phyloP scores from a whole-genome alignment of 2,329 filamentous ascomycete species.

The Pezicula carpinea region DNA sequence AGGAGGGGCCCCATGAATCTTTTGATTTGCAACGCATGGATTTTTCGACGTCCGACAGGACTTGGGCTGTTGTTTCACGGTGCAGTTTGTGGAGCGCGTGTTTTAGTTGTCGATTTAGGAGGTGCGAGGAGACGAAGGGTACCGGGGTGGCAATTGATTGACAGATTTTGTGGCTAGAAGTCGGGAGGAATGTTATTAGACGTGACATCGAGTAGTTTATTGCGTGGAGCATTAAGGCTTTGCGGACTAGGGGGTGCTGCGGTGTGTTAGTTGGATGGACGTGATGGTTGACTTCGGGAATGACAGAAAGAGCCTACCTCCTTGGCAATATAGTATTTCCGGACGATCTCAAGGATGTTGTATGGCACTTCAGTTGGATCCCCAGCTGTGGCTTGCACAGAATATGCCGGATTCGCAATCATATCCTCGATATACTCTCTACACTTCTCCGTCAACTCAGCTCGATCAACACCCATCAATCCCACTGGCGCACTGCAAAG shows the following conservation, averaged over 20 bases:
- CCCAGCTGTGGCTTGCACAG: constrained; percentile 14
- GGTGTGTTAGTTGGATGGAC: background rate
- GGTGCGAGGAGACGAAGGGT: constrained; percentile 16
- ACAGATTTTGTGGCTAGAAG: constrained; percentile 6
- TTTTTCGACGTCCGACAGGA: constrained; percentile 18
- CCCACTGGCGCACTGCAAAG: constrained; percentile 18
- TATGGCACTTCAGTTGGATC: constrained; percentile 9
- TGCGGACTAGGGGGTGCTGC: constrained; percentile 12
- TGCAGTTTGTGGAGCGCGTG: constrained; percentile 18
- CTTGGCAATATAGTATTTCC: constrained; percentile 10
- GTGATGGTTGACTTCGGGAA: background rate
- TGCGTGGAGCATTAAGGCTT: constrained; percentile 19
- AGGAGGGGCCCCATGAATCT: constrained; percentile 20
- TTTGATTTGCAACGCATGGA: constrained; percentile 14
- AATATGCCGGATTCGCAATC: constrained; percentile 14
- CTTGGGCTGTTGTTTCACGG: constrained; percentile 11
- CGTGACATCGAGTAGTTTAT: constrained; percentile 22
- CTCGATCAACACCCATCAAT: constrained; percentile 9
- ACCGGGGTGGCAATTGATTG: constrained; percentile 1
- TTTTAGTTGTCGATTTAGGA: constrained; percentile 22
- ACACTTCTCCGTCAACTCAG: constrained; percentile 16
- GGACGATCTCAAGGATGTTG: constrained; percentile 11
- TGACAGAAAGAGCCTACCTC: constrained; percentile 8
- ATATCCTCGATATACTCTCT: constrained; percentile 19
- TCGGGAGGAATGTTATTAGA: constrained; percentile 16